Percentiles rank a stretch among this genome's conserved stretches.
Evolutionary conservation across 495 filamentous ascomycete species (phyloP).

Genomic region (Penicillium turbatum): DNA sequence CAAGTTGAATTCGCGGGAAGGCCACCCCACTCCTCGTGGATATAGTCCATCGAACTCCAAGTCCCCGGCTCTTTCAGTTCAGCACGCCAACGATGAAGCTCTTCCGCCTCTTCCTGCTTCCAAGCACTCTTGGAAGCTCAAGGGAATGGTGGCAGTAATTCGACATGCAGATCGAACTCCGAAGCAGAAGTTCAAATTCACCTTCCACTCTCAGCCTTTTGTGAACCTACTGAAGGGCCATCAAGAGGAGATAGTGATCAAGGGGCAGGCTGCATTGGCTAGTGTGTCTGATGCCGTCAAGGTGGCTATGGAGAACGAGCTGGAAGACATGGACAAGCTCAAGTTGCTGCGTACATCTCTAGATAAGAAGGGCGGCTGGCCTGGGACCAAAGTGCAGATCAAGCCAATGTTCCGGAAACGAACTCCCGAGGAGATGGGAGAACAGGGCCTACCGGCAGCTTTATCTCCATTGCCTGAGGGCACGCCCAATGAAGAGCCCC

Average conservation of each 20-base stretch:
- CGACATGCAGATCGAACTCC: conserved; percentile 95
- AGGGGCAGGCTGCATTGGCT: conserved; percentile 83
- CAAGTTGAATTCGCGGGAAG: conserved; percentile 23
- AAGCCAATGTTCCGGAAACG: conserved; percentile 95
- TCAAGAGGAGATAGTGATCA: conserved; percentile 91
- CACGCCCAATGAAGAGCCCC: conserved; percentile 18
- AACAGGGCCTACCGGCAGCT: conserved; percentile 14
- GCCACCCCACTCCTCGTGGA: conserved; percentile 18
- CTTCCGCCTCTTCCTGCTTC: conserved; percentile 73
- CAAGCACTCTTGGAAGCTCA: conserved; percentile 95
- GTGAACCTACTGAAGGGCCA: conserved; percentile 91
- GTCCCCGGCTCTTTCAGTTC: conserved; percentile 27
- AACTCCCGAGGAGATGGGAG: conserved; percentile 53
- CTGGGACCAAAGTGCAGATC: conserved; percentile 97
- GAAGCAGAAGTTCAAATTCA: conserved; percentile 99
- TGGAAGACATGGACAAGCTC: conserved; percentile 86
- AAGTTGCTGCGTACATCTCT: conserved; percentile 77
- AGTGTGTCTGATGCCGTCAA: conserved; percentile 85
- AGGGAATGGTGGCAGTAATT: conserved; percentile 96
- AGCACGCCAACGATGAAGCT: conserved; percentile 25
- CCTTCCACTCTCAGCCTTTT: conserved; percentile 94
- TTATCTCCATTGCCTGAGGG: neutral
- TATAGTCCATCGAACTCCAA: conserved; percentile 32
- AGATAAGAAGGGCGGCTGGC: conserved; percentile 86
- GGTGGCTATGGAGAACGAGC: conserved; percentile 64